Base-by-base conservation (phyloP, 2,329 filamentous ascomycete species). In the Geosmithia putterillii region DNA sequence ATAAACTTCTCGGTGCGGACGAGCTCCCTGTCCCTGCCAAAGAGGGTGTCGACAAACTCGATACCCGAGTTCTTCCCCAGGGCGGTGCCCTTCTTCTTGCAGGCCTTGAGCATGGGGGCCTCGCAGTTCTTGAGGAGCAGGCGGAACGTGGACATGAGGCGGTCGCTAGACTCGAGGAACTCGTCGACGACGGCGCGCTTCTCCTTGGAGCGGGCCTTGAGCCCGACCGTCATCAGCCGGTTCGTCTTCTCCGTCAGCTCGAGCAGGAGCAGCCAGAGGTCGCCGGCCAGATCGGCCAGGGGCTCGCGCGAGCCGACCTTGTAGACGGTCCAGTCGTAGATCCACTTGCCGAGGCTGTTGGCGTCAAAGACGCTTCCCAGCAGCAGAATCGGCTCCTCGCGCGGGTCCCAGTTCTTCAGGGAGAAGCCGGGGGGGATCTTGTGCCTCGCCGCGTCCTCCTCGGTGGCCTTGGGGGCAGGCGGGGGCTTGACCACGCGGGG, bases 321-420 rank as follows among this genome's bases (percentile, higher is more conserved):
- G 68, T 86, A 95, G 50, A 95, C 86, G 17, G 92, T 95, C 92
- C 92, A 98, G 72, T 96, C 92, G 65, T 95, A 98, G 57, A 98
- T 94, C 92, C 92, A 98, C 67, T 95, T 95, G 57, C 92, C 92
- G 23, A 98, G 74, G 21, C 87, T 95, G 73, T 96, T 95, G 57
- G 90, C 86, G 59, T 96, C 92, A 57, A 96, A 96, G 45, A 96
- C 92, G 58, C 86, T 94, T 42, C 92, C 92, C 19, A 96, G 74
- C 21, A 98, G 76, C 58, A 95, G 81, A 59, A 98, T 95, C 42
- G 92, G 92, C 52, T 88, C 81, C 69, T 96, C 90, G 22, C 79
- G 81, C 1, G 90, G 90, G 60, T 98, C 92, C 92, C 92, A 96
- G 69, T 96, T 94, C 74, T 96, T 96, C 59, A 90, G 79, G 21